Conservation (phyloP, 352 stramenopile species). For the Pythium biforme region DNA sequence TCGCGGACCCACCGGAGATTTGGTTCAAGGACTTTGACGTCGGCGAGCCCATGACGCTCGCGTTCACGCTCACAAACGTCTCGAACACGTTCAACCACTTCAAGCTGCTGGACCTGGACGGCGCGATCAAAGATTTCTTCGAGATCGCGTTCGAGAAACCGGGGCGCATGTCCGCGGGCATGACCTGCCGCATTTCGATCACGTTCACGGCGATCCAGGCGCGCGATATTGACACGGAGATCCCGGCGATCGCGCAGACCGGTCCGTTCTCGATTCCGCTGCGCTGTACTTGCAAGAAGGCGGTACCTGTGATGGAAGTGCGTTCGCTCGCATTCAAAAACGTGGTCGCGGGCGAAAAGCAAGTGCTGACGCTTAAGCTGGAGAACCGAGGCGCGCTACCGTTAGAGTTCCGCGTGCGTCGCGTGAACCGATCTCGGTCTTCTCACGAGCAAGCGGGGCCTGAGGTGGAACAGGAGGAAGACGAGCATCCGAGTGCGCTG, state of each 20-base stretch:
- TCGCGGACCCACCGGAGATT: constrained; percentile 68
- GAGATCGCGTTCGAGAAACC: constrained; percentile 86
- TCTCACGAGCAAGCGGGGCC: background rate
- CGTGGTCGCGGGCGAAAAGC: constrained; percentile 79
- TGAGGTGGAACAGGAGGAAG: constrained; percentile 6
- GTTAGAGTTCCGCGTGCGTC: constrained; percentile 42
- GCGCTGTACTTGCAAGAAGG: constrained; percentile 81
- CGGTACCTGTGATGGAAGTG: constrained; percentile 56
- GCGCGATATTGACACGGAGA: constrained; percentile 58
- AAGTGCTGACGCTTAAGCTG: constrained; percentile 49
- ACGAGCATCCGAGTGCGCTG: background rate
- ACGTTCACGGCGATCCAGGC: constrained; percentile 62
- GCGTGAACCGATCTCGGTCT: background rate
- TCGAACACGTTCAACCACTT: constrained; percentile 93
- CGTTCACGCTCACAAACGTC: constrained; percentile 88
- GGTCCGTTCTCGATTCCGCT: constrained; percentile 79
- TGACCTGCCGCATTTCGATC: constrained; percentile 70
- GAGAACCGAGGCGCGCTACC: constrained; percentile 75
- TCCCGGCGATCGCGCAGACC: constrained; percentile 76
- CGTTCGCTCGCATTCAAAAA: constrained; percentile 52
- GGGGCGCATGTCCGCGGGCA: constrained; percentile 89
- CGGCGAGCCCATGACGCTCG: constrained; percentile 47
- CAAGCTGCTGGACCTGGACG: constrained; percentile 72
- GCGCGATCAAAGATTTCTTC: constrained; percentile 82
- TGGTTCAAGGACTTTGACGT: constrained; percentile 92